Percentiles rank a stretch among this genome's conserved stretches.
phyloP scores from a whole-genome alignment of 768 basidiomycete species.

The Termitomyces sp. region DNA sequence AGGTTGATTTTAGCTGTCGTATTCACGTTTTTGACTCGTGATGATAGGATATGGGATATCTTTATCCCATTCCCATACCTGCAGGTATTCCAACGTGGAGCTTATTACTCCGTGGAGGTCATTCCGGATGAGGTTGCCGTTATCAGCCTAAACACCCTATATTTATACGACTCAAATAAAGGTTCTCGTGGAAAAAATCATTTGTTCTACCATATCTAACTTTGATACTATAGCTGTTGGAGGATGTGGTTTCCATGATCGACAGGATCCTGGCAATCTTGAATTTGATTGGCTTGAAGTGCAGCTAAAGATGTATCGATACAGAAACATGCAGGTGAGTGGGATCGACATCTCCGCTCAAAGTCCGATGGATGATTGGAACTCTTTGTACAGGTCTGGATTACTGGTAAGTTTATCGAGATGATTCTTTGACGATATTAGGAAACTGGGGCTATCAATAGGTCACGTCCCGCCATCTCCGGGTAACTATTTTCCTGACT shows the following conservation, averaged over 20 bases:
- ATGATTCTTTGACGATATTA: neutral
- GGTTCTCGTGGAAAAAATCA: conserved; percentile 32
- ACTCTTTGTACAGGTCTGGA: conserved; percentile 32
- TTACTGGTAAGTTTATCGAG: conserved; percentile 29
- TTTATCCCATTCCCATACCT: conserved; percentile 77
- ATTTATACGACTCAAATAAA: conserved; percentile 88
- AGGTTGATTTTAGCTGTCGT: conserved; percentile 19
- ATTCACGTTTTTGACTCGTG: conserved; percentile 10
- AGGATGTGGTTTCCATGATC: conserved; percentile 59
- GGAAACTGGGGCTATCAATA: conserved; percentile 15
- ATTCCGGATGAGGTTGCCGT: conserved; percentile 71
- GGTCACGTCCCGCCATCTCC: conserved; percentile 86
- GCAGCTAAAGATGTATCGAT: conserved; percentile 63
- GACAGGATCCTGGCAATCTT: conserved; percentile 80
- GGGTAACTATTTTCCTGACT: conserved; percentile 80
- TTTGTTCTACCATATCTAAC: conserved; percentile 7
- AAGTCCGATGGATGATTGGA: neutral
- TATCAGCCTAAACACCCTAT: conserved; percentile 85
- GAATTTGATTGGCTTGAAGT: conserved; percentile 90
- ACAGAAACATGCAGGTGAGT: conserved; percentile 68
- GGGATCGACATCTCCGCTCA: neutral
- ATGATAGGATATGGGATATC: conserved; percentile 65
- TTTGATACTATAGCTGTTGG: conserved; percentile 51
- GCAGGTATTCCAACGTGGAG: conserved; percentile 84
- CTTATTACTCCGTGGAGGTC: conserved; percentile 77